phyloP scores from a whole-genome alignment of 257 asterid species.

The Prunella vulgaris region DNA sequence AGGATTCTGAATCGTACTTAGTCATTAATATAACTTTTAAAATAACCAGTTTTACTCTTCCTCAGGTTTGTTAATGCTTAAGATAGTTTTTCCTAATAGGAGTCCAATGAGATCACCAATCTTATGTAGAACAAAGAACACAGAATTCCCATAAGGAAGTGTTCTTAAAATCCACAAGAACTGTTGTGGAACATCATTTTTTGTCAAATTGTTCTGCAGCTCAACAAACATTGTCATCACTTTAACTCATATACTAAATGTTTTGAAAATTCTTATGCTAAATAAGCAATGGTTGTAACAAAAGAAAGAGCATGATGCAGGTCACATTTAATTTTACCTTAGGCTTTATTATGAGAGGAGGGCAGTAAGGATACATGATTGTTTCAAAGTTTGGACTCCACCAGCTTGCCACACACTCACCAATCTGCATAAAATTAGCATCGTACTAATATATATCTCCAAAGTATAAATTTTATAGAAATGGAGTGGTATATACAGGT shows the following conservation, averaged over 20 bases:
- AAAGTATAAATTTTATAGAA: too few relatives aligned
- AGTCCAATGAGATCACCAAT: constrained; percentile 99
- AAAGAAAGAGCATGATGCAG: background rate
- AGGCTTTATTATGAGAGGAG: too few relatives aligned
- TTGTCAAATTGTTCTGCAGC: constrained; percentile 77
- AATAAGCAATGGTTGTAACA: background rate
- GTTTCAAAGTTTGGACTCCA: too few relatives aligned
- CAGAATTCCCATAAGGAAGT: constrained; percentile 98
- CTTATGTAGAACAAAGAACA: constrained; percentile 93
- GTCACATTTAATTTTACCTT: too few relatives aligned
- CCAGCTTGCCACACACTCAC: too few relatives aligned
- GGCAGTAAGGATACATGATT: too few relatives aligned
- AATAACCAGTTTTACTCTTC: constrained; percentile 28
- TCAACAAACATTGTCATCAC: constrained; percentile 7
- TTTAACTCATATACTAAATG: background rate
- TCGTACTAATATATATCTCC: too few relatives aligned
- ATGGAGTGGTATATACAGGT: too few relatives aligned
- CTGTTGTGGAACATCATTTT: constrained; percentile 96
- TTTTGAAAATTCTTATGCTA: background rate
- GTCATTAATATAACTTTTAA: background rate
- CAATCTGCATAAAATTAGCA: too few relatives aligned
- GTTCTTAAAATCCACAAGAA: constrained; percentile 86
- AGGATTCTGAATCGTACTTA: constrained; percentile 18
- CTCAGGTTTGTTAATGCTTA: constrained; percentile 98
- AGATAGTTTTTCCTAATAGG: constrained; percentile 77